These are phyloP conservation scores for Zizania palustris DNA, from an alignment of 202 grass and related monocot genomes.

Conservation along the genomic window DNA sequence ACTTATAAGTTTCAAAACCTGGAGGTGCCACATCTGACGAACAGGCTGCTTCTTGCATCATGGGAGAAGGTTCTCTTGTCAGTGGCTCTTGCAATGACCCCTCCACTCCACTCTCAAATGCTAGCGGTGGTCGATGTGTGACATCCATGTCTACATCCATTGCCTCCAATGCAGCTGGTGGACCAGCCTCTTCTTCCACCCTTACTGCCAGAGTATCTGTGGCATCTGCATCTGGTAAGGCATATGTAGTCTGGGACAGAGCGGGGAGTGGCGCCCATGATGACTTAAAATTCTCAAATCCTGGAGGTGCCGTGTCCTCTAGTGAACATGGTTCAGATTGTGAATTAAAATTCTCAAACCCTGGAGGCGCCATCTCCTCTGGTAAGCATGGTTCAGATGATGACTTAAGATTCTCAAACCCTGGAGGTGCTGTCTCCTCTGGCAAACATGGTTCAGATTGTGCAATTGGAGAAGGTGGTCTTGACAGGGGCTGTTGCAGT, in stretches of 20 bases:
- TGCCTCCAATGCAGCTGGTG: slow-evolving; percentile 32
- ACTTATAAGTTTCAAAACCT: slow-evolving; percentile 45
- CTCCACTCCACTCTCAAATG: slow-evolving; percentile 21
- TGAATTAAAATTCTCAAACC: slow-evolving; percentile 22
- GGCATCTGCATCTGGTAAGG: slow-evolving; percentile 10
- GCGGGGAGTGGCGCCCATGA: background rate
- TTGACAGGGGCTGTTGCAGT: slow-evolving; percentile 21
- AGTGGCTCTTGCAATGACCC: slow-evolving; percentile 8
- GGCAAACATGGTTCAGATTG: slow-evolving; percentile 32
- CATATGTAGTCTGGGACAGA: slow-evolving; percentile 10
- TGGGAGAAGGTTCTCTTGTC: slow-evolving; percentile 21
- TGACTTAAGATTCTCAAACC: background rate
- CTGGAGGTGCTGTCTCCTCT: background rate
- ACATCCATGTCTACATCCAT: slow-evolving; percentile 35
- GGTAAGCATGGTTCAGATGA: background rate
- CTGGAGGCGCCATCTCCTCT: slow-evolving; percentile 6
- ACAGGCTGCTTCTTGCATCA: background rate
- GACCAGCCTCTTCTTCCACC: background rate
- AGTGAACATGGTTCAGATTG: slow-evolving; percentile 27
- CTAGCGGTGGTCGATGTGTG: background rate
- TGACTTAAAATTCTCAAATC: slow-evolving; percentile 28
- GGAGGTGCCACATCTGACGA: slow-evolving; percentile 35
- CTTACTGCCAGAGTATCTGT: background rate
- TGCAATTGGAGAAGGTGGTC: slow-evolving; percentile 14
- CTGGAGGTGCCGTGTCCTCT: slow-evolving; percentile 22